These are phyloP conservation scores for Geotrichum carabidarum DNA, from an alignment of 1,139 yeast genomes.

Conservation along the genomic window DNA sequence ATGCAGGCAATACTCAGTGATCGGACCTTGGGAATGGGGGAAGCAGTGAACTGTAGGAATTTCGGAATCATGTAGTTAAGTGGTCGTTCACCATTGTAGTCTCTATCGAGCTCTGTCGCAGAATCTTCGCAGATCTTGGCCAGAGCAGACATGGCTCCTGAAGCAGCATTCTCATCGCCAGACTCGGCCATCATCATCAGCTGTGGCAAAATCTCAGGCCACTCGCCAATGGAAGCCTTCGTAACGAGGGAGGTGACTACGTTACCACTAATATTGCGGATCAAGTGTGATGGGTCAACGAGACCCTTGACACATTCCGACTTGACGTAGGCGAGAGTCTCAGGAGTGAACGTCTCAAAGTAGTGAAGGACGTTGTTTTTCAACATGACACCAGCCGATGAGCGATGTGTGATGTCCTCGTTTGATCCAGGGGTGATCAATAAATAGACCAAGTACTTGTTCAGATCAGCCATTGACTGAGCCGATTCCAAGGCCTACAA, in stretches of 20 bases:
- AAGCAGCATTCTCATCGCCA: conserved; percentile 42
- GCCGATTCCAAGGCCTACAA: conserved; percentile 59
- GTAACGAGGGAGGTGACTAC: conserved; percentile 79
- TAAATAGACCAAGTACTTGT: conserved; percentile 69
- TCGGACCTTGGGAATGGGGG: conserved; percentile 48
- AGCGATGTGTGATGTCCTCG: conserved; percentile 51
- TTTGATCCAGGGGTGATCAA: conserved; percentile 52
- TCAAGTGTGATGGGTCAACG: conserved; percentile 52
- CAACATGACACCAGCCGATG: conserved; percentile 84
- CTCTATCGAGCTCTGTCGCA: conserved; percentile 52
- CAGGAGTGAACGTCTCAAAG: conserved; percentile 30
- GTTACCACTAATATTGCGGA: conserved; percentile 84
- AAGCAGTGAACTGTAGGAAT: conserved; percentile 48
- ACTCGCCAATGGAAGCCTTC: conserved; percentile 58
- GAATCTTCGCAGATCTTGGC: conserved; percentile 88
- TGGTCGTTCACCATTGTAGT: conserved; percentile 59
- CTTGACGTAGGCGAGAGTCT: conserved; percentile 52
- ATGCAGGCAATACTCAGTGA: conserved; percentile 66
- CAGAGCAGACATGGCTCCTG: conserved; percentile 78
- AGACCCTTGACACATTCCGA: conserved; percentile 64
- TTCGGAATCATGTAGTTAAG: conserved; percentile 61
- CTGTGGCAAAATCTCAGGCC: conserved; percentile 72
- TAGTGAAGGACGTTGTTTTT: conserved; percentile 59
- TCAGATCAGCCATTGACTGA: conserved; percentile 64
- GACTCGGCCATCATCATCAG: conserved; percentile 55